These are phyloP conservation scores for Fonsecaea nubica DNA, from an alignment of 2,329 filamentous ascomycete genomes.

Conservation along the genomic window DNA sequence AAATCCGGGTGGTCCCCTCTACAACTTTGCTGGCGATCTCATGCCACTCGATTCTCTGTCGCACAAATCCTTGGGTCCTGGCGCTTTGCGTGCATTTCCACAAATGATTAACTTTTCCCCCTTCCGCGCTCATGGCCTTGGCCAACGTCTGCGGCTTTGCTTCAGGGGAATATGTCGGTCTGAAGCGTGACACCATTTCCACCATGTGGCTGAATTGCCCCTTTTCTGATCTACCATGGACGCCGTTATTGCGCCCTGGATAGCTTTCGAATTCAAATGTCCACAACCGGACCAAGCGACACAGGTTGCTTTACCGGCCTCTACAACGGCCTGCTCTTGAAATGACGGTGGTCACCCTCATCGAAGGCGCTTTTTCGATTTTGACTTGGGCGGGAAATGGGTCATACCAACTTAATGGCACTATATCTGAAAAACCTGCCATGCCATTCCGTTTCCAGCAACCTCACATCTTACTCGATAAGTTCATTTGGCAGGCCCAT, in stretches of 20 bases:
- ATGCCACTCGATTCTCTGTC: background rate
- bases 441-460: constrained; percentile 10
- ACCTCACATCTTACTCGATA: background rate
- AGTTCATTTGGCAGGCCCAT: constrained; percentile 3
- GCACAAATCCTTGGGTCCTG: background rate
- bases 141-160: constrained; percentile 1
- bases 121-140: background rate
- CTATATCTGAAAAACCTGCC: constrained; percentile 2
- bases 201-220: constrained; percentile 24
- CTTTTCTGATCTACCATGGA: background rate
- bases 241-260: background rate
- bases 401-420: background rate
- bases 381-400: background rate
- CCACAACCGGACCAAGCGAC: constrained; percentile 25
- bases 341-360: constrained; percentile 20
- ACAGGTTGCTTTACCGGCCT: background rate
- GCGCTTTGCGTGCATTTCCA: background rate
- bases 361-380: constrained; percentile 8
- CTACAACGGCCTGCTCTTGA: constrained; percentile 14
- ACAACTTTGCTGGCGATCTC: background rate
- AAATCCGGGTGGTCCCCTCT: too few relatives aligned
- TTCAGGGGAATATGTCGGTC: constrained; percentile 6
- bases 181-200: constrained; percentile 6
- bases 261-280: constrained; percentile 25
- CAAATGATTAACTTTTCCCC: background rate